Evolutionary conservation across 1,284 basidiomycete species (phyloP), one percentile per base, ranked within the genome.

Genomic region (Cutaneotrichosporon spelunceum): DNA sequence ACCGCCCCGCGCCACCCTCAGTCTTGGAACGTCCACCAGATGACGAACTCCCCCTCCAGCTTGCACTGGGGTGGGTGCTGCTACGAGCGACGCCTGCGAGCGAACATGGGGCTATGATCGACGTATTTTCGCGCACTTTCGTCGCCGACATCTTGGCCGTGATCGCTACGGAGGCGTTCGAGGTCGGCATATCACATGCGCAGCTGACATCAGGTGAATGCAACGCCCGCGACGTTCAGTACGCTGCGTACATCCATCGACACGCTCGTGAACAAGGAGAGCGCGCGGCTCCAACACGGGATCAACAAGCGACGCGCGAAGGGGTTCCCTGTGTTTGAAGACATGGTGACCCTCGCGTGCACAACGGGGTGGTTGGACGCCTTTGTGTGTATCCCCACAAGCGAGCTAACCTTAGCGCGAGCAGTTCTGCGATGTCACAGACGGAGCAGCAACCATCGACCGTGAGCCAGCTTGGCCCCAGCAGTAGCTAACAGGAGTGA

Each of bases 31-130:
- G 47, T 13, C 56, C 56, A 7, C 30, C 47, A 16, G 56, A 57
- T 47, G 47, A 39, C 24, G 24, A 34, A 7, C 30, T 57, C 19
- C 71, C 76, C 2, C 70, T 76, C 11, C 66, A 73, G 53, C 60
- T 76, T 0, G 73, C 76, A 10, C 64, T 76, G 24, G 70, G 66
- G 0, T 72, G 69, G 67, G 53, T 77, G 2, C 62, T 73, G 48
- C 61, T 74, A 6, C 44, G 53, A n/a, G 61, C 49, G 3, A 62
- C 63, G 21, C 66, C 66, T 11, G n/a, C 54, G 13, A 36, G 19
- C 44, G 62, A 66, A 9, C 57, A 67, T 27, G 62, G 67, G 26
- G 65, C 65, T 42, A 68, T 69, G 11, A 27, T 69, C 13, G 61
- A 61, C 19, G 23, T 71, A 19, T 74, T 70, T 59, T 73, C 72